Evolutionary conservation across 805 yeast species (phyloP), one percentile per base, ranked within the genome.

Genomic region (Cyberlindnera amylophila): DNA sequence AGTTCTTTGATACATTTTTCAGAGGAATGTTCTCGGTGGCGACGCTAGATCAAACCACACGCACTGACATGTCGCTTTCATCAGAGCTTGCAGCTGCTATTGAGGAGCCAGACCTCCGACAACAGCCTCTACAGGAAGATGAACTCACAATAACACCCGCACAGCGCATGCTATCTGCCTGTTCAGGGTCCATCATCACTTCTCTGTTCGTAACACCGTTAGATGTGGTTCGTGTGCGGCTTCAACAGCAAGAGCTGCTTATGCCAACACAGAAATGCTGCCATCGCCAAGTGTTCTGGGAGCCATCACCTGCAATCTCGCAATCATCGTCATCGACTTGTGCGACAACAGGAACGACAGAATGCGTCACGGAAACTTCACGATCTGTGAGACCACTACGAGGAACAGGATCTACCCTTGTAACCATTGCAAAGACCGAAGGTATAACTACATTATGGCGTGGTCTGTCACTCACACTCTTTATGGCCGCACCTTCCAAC

Each of bases 401-500:
- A 3, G 88, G 93, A 3, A 88, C 96, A 0, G 71, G 78, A 57
- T 84, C 86, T 31, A 93, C 96, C 0, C 70, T 91, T 50, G 50
- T 65, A 2, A 73, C 75, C 33, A 89, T 91, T 34, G 73, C 80
- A 4, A 63, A 71, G 24, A 69, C 75, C 19, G 99, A 93, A 63
- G 99, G 99, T 0, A 21, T 78, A 0, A 38, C 70, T 1, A 82
- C 96, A 0, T 67, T 93, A 14, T 93, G 96, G 91, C 70, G 98
- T 41, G 99, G 99, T 0, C 71, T 93, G 8, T 77, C 91, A 0
- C 61, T 91, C 24, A 87, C 95, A 0, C 65, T 93, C 15, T 44
- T 84, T 12, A 93, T 93, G 95, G 87, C 96, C 0, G 73, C 90
- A 1, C 99, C 99, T 1, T 76, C 96, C 0, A 93, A 91, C 53